A percentile compares a stretch with the other conserved stretches of the same genome.
Evolutionary conservation across 768 basidiomycete genomes (phyloP).

Genomic region (Collybia nuda): DNA sequence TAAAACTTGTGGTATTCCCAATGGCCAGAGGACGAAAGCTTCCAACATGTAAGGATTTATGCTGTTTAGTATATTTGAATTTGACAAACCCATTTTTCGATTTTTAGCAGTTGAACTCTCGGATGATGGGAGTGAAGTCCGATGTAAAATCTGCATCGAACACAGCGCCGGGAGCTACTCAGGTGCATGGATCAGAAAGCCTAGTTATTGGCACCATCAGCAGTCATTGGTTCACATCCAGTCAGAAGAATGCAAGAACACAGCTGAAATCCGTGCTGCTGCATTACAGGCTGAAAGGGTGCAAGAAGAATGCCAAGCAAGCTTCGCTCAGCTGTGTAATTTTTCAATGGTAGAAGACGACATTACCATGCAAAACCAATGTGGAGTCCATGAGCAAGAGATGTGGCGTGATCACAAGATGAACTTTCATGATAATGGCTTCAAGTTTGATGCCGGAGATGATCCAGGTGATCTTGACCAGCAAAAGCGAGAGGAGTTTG

Average conservation of each 20-base stretch:
- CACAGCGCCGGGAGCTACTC: background rate
- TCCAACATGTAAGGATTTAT: too few relatives aligned
- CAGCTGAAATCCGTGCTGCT: too few relatives aligned
- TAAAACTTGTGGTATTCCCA: too few relatives aligned
- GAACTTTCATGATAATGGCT: background rate
- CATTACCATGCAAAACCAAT: constrained; percentile 1
- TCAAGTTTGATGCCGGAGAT: background rate
- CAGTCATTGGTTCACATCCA: background rate
- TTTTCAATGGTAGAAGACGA: too few relatives aligned
- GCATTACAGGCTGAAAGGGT: too few relatives aligned
- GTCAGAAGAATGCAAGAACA: background rate
- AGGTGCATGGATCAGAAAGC: constrained; percentile 3
- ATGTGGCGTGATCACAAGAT: too few relatives aligned
- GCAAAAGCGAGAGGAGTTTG: constrained; percentile 1
- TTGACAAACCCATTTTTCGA: too few relatives aligned
- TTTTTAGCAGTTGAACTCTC: constrained; percentile 5
- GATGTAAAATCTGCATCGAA: constrained; percentile 3
- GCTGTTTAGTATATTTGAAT: too few relatives aligned
- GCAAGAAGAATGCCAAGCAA: background rate
- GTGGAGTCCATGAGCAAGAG: background rate
- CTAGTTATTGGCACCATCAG: background rate
- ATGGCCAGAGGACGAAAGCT: too few relatives aligned
- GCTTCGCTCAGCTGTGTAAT: too few relatives aligned
- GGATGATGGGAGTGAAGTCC: constrained; percentile 1
- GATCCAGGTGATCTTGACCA: background rate